These are phyloP conservation scores for Chlorella sp. DNA, from an alignment of 139 green algal genomes.

Conservation along the genomic window DNA sequence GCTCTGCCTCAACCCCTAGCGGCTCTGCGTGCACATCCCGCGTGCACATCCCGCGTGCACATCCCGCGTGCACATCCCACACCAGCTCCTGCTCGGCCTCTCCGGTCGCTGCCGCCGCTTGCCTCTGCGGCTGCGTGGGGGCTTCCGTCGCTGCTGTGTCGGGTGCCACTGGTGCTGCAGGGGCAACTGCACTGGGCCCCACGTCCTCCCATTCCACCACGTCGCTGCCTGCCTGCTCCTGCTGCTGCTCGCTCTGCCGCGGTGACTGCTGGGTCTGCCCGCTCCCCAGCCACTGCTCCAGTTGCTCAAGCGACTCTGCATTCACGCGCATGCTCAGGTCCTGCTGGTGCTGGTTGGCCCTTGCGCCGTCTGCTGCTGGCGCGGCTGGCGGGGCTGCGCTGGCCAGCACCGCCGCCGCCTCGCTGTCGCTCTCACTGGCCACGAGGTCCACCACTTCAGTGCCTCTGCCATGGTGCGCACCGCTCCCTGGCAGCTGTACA, in stretches of 20 bases:
- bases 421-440: too few species aligned
- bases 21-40: too few species aligned
- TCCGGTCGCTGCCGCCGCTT: not conserved
- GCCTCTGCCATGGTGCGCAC: too few species aligned
- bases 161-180: not conserved
- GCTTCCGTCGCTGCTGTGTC: not conserved
- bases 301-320: not conserved
- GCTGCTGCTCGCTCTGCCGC: not conserved
- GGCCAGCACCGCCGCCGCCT: not conserved
- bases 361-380: not conserved
- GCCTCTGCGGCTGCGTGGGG: not conserved
- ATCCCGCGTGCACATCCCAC: too few species aligned
- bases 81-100: not conserved
- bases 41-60: too few species aligned
- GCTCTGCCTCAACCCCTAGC: not conserved
- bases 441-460: too few species aligned
- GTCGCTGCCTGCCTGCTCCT: too few species aligned
- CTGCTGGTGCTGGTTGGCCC: not conserved
- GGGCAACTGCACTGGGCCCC: too few species aligned
- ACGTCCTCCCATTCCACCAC: too few species aligned
- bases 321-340: not conserved
- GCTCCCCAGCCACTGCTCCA: not conserved
- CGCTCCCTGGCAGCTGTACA: too few species aligned
- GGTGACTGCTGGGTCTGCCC: not conserved
- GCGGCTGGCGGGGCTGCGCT: not conserved